These are phyloP conservation scores for Podaxis pistillaris DNA, from an alignment of 768 basidiomycete species.

Conservation along the genomic window DNA sequence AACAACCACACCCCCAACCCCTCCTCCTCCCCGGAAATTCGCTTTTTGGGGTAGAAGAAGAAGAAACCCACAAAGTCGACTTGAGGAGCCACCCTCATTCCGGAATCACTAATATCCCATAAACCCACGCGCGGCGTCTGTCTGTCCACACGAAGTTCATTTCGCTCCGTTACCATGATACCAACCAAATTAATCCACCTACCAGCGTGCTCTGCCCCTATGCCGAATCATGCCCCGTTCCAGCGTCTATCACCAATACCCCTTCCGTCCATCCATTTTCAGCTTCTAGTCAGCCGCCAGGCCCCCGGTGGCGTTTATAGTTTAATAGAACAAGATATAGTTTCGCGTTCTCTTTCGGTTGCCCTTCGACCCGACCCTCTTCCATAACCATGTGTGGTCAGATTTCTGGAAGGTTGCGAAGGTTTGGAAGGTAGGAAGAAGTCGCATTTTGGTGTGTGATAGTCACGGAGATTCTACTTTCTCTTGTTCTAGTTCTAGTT, in stretches of 20 bases:
- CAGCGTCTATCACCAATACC: neutral
- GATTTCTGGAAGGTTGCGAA: neutral
- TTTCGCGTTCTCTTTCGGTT: neutral
- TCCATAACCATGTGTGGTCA: neutral
- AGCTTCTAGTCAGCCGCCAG: neutral
- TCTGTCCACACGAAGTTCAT: neutral
- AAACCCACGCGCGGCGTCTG: neutral
- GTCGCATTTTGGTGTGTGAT: neutral
- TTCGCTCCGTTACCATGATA: conserved; percentile 9
- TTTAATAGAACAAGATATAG: conserved; percentile 3
- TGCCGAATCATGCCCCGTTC: neutral
- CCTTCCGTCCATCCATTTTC: neutral
- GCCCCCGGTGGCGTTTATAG: neutral
- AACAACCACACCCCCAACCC: neutral
- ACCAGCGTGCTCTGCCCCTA: neutral
- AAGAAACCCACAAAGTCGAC: too few species aligned
- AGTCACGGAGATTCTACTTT: neutral
- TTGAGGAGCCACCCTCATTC: neutral
- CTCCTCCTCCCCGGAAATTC: neutral
- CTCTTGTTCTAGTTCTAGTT: neutral
- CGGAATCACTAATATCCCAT: neutral
- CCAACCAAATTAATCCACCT: conserved; percentile 3
- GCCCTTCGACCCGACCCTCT: neutral
- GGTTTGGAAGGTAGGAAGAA: neutral
- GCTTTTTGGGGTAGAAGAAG: too few species aligned